Conservation (phyloP, 345 rosid species). For the Noccaea bulbosa region DNA sequence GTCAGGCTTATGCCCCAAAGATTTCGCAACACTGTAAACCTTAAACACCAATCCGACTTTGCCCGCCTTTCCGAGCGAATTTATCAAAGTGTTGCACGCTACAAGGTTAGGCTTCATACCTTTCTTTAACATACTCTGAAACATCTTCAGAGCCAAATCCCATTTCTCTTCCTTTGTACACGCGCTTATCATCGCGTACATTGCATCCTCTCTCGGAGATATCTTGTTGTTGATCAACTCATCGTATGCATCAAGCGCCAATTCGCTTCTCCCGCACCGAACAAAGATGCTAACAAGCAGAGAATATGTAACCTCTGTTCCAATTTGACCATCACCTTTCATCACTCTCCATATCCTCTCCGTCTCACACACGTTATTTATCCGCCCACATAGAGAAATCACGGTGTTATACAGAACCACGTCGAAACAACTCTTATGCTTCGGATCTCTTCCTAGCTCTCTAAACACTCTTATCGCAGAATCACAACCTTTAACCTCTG, state of each 20-base stretch:
- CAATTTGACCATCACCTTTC: slow-evolving; percentile 58
- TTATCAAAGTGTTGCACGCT: slow-evolving; percentile 72
- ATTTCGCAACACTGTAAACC: slow-evolving; percentile 51
- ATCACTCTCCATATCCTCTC: slow-evolving; percentile 69
- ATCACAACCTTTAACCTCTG: slow-evolving; percentile 56
- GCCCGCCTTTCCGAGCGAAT: slow-evolving; percentile 73
- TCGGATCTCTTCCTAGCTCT: slow-evolving; percentile 50
- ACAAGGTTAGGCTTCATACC: slow-evolving; percentile 61
- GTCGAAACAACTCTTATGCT: slow-evolving; percentile 51
- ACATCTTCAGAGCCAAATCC: slow-evolving; percentile 60
- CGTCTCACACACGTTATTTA: slow-evolving; percentile 55
- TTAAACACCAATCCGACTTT: slow-evolving; percentile 60
- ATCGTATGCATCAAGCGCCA: slow-evolving; percentile 70
- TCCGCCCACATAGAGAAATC: slow-evolving; percentile 68
- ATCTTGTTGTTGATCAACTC: slow-evolving; percentile 64
- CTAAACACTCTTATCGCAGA: slow-evolving; percentile 61
- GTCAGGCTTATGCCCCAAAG: slow-evolving; percentile 66
- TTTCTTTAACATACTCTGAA: slow-evolving; percentile 56
- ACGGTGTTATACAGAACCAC: slow-evolving; percentile 73
- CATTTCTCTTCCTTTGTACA: slow-evolving; percentile 65
- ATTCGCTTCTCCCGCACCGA: slow-evolving; percentile 61
- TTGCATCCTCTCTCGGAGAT: slow-evolving; percentile 56
- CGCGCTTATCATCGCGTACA: slow-evolving; percentile 63
- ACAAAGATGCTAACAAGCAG: slow-evolving; percentile 69
- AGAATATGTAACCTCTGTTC: slow-evolving; percentile 68